Percentiles rank a stretch among this genome's conserved stretches.
Evolutionary conservation across 257 asterid species (phyloP).

Genomic region (Scutellaria galericulata): DNA sequence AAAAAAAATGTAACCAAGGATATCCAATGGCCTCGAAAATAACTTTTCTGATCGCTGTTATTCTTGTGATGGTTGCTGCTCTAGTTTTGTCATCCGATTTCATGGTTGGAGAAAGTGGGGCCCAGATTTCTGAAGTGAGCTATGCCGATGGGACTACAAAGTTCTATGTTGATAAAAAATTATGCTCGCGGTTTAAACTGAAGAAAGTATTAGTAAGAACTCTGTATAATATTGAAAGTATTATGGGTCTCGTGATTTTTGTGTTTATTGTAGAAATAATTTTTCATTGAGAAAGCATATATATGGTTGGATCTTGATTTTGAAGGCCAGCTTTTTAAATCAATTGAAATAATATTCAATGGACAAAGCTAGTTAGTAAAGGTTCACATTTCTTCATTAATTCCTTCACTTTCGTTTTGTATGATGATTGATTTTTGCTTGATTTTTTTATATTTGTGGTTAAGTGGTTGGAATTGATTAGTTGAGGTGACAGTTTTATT

Average conservation of each 20-base stretch:
- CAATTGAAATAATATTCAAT: no score
- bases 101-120: neutral
- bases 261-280: constrained; percentile 2
- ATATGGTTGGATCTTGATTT: neutral
- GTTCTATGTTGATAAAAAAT: neutral
- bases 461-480: no score
- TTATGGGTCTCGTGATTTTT: constrained; percentile 18
- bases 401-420: no score
- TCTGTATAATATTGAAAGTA: neutral
- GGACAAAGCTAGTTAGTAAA: no score
- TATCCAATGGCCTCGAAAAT: constrained; percentile 1
- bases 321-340: no score
- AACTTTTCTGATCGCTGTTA: neutral
- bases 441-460: no score
- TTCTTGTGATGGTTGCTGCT: neutral
- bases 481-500: no score
- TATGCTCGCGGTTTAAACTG: constrained; percentile 3
- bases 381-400: no score
- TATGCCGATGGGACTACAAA: neutral
- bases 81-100: neutral
- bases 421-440: no score
- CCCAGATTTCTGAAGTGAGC: neutral
- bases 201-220: neutral
- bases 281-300: neutral
- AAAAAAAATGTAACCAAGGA: no score